Evolutionary conservation across 257 asterid genomes (phyloP), one percentile per base, ranked within the genome.

Genomic region (Ocimum tenuiflorum): DNA sequence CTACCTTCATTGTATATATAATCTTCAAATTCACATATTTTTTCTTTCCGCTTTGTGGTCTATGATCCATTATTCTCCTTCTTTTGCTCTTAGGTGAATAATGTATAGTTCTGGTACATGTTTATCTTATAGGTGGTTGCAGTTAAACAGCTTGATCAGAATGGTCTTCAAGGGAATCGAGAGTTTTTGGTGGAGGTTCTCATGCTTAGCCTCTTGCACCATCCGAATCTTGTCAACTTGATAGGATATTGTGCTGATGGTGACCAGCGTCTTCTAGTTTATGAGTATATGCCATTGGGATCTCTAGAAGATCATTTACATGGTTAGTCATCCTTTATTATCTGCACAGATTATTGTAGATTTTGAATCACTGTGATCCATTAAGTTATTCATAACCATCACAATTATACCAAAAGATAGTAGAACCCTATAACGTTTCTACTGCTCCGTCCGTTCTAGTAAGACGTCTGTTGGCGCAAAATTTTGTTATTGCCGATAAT

Each of bases 201-300:
- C 72, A 92, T 92, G 98, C 98, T 92, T 81, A 92, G 98, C 86
- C 82, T 92, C 58, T 79, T 87, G 41, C 97, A 92, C 78, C 97
- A 92, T 77, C 84, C 80, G 43, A 92, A 92, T 77, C 97, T 92
- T 0, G 99, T 92, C 60, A 92, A 92, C 80, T 87, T 92, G 88
- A 92, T 87, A 17, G 98, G 98, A 73, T 92, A 92, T 79, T 92
- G 97, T 78, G 98, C 98, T 29, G 98, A 89, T 73, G 97, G 99
- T 4, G 99, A 92, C 64, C 99, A 92, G 63, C 89, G 99, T 33
- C 91, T 92, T 68, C 97, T 92, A 56, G 99, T 92, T 68, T 92
- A 92, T 14, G 97, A 92, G 72, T 92, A 78, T 75, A 89, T 92
- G 99, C 89, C 95, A 0, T 77, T 92, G 86, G 99, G 99, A 70